Evolutionary conservation across 2,329 filamentous ascomycete genomes (phyloP).

Genomic region (Scedosporium aurantiacum): DNA sequence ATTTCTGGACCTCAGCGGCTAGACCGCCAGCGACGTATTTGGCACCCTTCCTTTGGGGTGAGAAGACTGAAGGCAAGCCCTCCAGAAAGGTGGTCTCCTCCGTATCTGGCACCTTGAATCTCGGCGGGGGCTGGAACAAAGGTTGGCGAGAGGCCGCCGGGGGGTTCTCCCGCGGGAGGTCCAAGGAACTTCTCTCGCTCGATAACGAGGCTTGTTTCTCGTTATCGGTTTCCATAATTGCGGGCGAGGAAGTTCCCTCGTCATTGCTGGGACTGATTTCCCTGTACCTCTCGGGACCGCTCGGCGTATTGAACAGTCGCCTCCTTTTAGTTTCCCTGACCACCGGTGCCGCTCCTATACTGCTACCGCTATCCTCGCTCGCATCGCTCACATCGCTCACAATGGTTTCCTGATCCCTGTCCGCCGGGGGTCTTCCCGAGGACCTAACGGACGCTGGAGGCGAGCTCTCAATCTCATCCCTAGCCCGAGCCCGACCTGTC

Average conservation of each 20-base stretch:
- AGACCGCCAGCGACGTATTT: constrained; percentile 26
- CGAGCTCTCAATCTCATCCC: constrained; percentile 6
- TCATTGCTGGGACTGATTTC: background rate
- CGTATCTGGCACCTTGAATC: background rate
- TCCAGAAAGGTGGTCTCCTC: background rate
- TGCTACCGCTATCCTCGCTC: background rate
- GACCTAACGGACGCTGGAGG: background rate
- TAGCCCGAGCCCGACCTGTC: background rate
- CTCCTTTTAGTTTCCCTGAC: background rate
- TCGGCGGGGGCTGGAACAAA: constrained; percentile 1
- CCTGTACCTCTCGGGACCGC: background rate
- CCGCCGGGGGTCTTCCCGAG: too few species aligned
- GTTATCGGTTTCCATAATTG: background rate
- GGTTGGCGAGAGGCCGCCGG: background rate
- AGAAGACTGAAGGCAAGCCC: constrained; percentile 20
- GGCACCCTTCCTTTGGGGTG: constrained; percentile 22
- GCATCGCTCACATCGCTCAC: background rate
- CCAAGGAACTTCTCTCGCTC: background rate
- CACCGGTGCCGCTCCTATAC: background rate
- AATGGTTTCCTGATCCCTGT: background rate
- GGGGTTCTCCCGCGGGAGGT: background rate
- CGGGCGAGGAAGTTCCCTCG: background rate
- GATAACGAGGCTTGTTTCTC: background rate
- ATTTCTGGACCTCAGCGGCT: constrained; percentile 27
- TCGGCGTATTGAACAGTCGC: background rate